Percentiles rank a stretch among this genome's conserved stretches.
These are phyloP conservation scores for Alternaria angustiovoidea DNA, from an alignment of 2,329 filamentous ascomycete species.

Conservation along the genomic window DNA sequence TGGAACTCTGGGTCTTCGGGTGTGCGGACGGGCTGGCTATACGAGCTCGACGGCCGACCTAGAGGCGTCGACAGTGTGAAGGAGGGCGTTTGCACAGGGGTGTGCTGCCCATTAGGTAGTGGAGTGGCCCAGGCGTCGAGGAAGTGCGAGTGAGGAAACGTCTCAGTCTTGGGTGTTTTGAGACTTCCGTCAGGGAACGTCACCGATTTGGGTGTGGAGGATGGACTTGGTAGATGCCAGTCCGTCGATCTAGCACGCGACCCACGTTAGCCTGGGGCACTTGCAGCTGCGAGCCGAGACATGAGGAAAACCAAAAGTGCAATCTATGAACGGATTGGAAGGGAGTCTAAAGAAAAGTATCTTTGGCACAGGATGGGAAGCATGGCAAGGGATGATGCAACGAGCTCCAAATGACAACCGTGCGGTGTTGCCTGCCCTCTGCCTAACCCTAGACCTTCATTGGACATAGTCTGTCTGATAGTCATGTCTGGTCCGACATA, in stretches of 20 bases:
- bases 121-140: constrained; percentile 61
- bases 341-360: constrained; percentile 12
- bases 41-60: constrained; percentile 46
- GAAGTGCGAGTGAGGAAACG: constrained; percentile 55
- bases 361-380: constrained; percentile 10
- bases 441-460: constrained; percentile 37
- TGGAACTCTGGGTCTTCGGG: constrained; percentile 61
- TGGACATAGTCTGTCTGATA: constrained; percentile 9
- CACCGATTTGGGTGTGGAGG: constrained; percentile 57
- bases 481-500: constrained; percentile 24
- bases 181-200: constrained; percentile 52
- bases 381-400: constrained; percentile 29
- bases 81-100: constrained; percentile 53
- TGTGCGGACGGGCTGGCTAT: constrained; percentile 45
- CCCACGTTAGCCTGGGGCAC: constrained; percentile 47
- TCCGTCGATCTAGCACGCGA: constrained; percentile 53
- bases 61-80: constrained; percentile 48
- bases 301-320: constrained; percentile 12
- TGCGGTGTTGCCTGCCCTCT: constrained; percentile 50
- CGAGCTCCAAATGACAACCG: constrained; percentile 39
- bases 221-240: constrained; percentile 61
- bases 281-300: constrained; percentile 23
- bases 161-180: constrained; percentile 56
- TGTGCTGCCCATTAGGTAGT: constrained; percentile 51
- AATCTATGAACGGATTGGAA: constrained; percentile 18